These are phyloP conservation scores for Passiflora organensis DNA, from an alignment of 345 rosid species.

Conservation along the genomic window DNA sequence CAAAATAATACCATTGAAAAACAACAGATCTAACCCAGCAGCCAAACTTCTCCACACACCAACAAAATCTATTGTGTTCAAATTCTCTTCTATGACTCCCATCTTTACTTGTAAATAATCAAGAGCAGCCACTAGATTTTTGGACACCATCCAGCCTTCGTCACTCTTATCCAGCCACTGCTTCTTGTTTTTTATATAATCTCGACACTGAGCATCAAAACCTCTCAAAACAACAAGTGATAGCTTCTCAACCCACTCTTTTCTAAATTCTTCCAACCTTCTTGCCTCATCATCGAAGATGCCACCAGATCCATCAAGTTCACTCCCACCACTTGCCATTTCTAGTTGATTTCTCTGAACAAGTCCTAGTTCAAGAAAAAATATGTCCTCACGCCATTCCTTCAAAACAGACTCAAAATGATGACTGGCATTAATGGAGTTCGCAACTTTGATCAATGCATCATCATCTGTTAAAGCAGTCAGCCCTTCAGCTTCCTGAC, in stretches of 20 bases:
- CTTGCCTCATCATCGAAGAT: slow-evolving; percentile 54
- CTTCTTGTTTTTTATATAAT: slow-evolving; percentile 70
- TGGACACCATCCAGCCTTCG: slow-evolving; percentile 65
- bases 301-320: slow-evolving; percentile 29
- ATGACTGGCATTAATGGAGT: slow-evolving; percentile 61
- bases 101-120: slow-evolving; percentile 77
- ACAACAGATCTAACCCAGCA: slow-evolving; percentile 49
- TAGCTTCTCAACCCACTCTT: slow-evolving; percentile 77
- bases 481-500: slow-evolving; percentile 95
- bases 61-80: slow-evolving; percentile 62
- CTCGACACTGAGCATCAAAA: slow-evolving; percentile 67
- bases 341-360: slow-evolving; percentile 36
- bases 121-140: slow-evolving; percentile 57
- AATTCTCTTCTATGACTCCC: slow-evolving; percentile 45
- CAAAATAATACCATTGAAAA: slow-evolving; percentile 56
- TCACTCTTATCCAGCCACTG: slow-evolving; percentile 80
- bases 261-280: slow-evolving; percentile 54
- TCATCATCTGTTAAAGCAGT: slow-evolving; percentile 79
- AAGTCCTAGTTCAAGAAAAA: slow-evolving; percentile 69
- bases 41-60: slow-evolving; percentile 77
- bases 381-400: slow-evolving; percentile 86
- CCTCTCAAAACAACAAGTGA: slow-evolving; percentile 72
- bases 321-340: slow-evolving; percentile 16
- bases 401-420: slow-evolving; percentile 60
- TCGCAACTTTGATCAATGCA: slow-evolving; percentile 72